Percentiles rank a stretch among this genome's conserved stretches.
Conservation (phyloP, 2,329 filamentous ascomycete genomes). For the Colletotrichum lupini region DNA sequence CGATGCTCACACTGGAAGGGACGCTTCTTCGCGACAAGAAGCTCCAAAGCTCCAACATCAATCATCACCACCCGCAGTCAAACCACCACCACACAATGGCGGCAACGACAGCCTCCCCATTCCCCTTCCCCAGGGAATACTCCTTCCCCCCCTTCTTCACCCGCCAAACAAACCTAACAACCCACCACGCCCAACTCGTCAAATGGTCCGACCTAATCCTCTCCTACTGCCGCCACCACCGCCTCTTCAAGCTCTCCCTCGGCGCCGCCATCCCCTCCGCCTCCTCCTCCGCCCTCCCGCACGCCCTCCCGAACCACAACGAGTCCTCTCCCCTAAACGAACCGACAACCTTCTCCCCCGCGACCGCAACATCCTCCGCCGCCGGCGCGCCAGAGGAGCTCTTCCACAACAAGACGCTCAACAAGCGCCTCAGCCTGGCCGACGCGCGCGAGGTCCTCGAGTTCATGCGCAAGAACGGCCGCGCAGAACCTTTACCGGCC, state of each 20-base stretch:
- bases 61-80: not conserved
- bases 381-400: constrained; percentile 53
- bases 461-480: constrained; percentile 67
- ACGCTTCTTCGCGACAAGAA: not conserved
- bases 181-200: constrained; percentile 78
- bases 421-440: constrained; percentile 59
- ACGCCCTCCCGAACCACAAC: constrained; percentile 46
- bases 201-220: constrained; percentile 92
- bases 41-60: not conserved
- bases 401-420: constrained; percentile 67
- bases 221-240: constrained; percentile 82
- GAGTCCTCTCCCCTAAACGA: constrained; percentile 42
- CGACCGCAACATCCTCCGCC: constrained; percentile 52
- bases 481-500: constrained; percentile 72
- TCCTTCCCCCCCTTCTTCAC: constrained; percentile 89
- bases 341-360: constrained; percentile 56
- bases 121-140: constrained; percentile 73
- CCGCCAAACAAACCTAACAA: constrained; percentile 78
- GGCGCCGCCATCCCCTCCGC: constrained; percentile 64
- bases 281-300: constrained; percentile 41
- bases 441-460: constrained; percentile 70
- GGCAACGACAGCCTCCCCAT: constrained; percentile 44
- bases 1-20: not conserved
- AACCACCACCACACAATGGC: not conserved
- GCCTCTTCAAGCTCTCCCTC: constrained; percentile 80